Evolutionary conservation across 345 rosid species (phyloP).

Genomic region (Dimocarpus longan): DNA sequence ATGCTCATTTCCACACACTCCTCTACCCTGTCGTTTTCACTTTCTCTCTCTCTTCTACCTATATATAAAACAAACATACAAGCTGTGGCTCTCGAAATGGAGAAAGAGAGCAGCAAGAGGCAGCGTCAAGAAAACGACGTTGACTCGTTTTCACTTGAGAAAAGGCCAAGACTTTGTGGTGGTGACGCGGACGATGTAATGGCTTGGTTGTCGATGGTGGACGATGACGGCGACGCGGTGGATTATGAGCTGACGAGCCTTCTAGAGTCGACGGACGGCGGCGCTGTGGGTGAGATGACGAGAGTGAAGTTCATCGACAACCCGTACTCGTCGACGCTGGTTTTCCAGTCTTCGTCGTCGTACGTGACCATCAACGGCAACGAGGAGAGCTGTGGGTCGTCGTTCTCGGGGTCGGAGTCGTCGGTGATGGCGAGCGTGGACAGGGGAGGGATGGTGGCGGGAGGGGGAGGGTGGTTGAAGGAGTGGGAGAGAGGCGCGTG

Average conservation of each 20-base stretch:
- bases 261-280: constrained; percentile 34
- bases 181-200: constrained; percentile 31
- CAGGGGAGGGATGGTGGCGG: constrained; percentile 35
- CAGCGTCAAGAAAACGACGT: not conserved
- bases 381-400: constrained; percentile 88
- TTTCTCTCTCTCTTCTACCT: not conserved
- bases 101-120: constrained; percentile 32
- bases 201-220: constrained; percentile 39
- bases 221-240: constrained; percentile 40
- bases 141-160: constrained; percentile 1
- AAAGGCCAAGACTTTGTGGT: constrained; percentile 19
- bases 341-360: constrained; percentile 58
- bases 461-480: not conserved
- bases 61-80: not conserved
- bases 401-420: constrained; percentile 71
- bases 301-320: constrained; percentile 70
- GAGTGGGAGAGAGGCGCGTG: constrained; percentile 35
- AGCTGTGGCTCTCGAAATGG: constrained; percentile 26
- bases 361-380: constrained; percentile 82
- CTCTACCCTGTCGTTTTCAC: not conserved
- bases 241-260: constrained; percentile 58
- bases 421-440: constrained; percentile 82
- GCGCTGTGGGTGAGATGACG: constrained; percentile 16
- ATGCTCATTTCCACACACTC: not conserved
- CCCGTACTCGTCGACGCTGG: constrained; percentile 55